phyloP scores from a whole-genome alignment of 1,139 yeast genomes.

The Debaryomyces subglobosus region DNA sequence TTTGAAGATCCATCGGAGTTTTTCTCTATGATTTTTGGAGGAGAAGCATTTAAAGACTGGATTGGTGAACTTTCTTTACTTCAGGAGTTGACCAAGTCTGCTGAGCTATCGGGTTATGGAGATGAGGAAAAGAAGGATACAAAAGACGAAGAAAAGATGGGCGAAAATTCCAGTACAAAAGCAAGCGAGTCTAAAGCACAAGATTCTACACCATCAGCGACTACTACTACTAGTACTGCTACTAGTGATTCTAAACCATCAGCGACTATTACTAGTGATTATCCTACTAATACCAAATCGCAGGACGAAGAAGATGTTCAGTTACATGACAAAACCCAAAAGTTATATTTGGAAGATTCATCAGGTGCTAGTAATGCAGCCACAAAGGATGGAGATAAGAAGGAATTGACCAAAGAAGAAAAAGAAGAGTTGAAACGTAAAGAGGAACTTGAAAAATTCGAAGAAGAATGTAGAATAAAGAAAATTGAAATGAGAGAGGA shows the following conservation, averaged over 20 bases:
- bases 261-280: constrained; percentile 4
- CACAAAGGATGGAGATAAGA: constrained; percentile 20
- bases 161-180: constrained; percentile 1
- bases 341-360: constrained; percentile 19
- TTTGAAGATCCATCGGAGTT: constrained; percentile 89
- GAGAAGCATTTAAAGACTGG: constrained; percentile 85
- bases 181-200: background rate
- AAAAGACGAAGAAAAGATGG: constrained; percentile 8
- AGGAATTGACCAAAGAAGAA: constrained; percentile 41
- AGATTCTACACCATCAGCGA: background rate
- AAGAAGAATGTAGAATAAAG: constrained; percentile 73
- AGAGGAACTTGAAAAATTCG: constrained; percentile 73
- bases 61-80: constrained; percentile 72
- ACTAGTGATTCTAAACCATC: too few species aligned
- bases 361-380: constrained; percentile 13
- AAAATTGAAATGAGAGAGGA: constrained; percentile 73
- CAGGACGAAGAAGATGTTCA: background rate
- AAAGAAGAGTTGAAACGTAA: constrained; percentile 51
- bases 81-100: constrained; percentile 60
- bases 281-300: background rate
- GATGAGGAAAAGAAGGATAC: constrained; percentile 37
- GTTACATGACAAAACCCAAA: background rate
- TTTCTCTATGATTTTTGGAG: constrained; percentile 74
- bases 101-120: constrained; percentile 50
- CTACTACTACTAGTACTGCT: too few species aligned